These are phyloP conservation scores for Willaertia magna DNA, from an alignment of 208 protist genomes.

Conservation along the genomic window DNA sequence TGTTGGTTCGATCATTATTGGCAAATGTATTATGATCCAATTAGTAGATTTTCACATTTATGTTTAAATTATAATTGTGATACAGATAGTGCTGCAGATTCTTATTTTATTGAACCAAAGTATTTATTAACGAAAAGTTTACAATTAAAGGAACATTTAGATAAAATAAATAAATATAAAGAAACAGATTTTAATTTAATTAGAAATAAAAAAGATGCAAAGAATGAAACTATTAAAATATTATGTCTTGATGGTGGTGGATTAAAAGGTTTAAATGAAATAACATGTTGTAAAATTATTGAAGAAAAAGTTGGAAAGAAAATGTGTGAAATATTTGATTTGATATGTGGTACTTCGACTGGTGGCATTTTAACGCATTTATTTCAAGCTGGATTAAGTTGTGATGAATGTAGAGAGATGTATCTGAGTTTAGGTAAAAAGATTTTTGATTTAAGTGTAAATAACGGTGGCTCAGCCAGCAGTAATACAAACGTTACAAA, in stretches of 20 bases:
- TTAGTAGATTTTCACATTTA: neutral
- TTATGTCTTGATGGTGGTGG: slow-evolving; percentile 18
- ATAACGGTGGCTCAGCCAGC: too few relatives aligned
- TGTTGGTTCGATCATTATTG: neutral
- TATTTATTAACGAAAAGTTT: neutral
- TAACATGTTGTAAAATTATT: slow-evolving; percentile 9
- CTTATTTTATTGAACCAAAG: neutral
- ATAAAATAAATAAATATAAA: too few relatives aligned
- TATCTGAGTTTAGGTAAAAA: neutral
- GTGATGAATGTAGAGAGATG: neutral
- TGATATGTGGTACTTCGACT: slow-evolving; percentile 22
- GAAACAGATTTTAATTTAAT: neutral
- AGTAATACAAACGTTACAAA: neutral
- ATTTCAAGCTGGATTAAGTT: neutral
- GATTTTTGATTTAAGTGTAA: neutral
- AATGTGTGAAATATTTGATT: slow-evolving; percentile 20
- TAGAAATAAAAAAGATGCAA: neutral
- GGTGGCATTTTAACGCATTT: neutral
- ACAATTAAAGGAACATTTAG: neutral
- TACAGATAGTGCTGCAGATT: too few relatives aligned
- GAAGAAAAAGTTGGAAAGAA: slow-evolving; percentile 9
- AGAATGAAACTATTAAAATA: neutral
- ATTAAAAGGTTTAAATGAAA: slow-evolving; percentile 11
- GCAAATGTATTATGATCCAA: neutral
- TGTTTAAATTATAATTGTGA: too few relatives aligned